A percentile compares a stretch with the other conserved stretches of the same genome.
phyloP scores from a whole-genome alignment of 2,329 filamentous ascomycete species.

The Phaeoacremonium minimum region DNA sequence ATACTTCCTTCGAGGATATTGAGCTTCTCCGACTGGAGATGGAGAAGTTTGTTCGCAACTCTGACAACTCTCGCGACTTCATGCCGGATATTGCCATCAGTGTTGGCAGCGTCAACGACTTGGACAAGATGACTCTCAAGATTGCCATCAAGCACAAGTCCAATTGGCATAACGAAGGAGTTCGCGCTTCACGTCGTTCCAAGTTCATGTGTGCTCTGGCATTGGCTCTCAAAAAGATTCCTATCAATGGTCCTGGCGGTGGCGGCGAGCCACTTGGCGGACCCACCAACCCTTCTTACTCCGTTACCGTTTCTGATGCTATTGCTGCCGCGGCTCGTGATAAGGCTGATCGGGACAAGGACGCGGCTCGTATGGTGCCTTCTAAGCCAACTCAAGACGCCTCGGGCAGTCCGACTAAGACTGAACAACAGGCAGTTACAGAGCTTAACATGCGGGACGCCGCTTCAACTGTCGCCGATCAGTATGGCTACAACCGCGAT shows the following conservation, averaged over 20 bases:
- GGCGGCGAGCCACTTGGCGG: slow-evolving; percentile 58
- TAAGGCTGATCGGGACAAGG: slow-evolving; percentile 54
- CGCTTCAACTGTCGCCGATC: slow-evolving; percentile 3
- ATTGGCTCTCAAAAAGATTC: slow-evolving; percentile 78
- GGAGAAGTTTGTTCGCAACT: slow-evolving; percentile 74
- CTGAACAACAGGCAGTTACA: slow-evolving; percentile 18
- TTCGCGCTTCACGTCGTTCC: slow-evolving; percentile 76
- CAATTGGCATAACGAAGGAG: slow-evolving; percentile 83
- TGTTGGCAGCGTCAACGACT: slow-evolving; percentile 72
- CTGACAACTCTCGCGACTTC: slow-evolving; percentile 90
- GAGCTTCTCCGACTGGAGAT: slow-evolving; percentile 82
- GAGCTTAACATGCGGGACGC: slow-evolving; percentile 16
- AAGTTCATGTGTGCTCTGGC: slow-evolving; percentile 97
- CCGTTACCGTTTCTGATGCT: slow-evolving; percentile 68
- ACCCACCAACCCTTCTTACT: slow-evolving; percentile 74
- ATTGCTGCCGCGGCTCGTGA: slow-evolving; percentile 62
- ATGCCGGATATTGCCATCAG: slow-evolving; percentile 77
- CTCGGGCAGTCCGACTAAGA: slow-evolving; percentile 1
- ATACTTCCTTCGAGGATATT: slow-evolving; percentile 85
- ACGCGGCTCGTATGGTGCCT: slow-evolving; percentile 63
- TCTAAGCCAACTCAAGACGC: slow-evolving; percentile 12
- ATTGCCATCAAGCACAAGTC: slow-evolving; percentile 89
- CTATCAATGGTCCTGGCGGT: slow-evolving; percentile 78
- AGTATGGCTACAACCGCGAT: slow-evolving; percentile 7
- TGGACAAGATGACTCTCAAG: slow-evolving; percentile 82